Evolutionary conservation across 2,329 filamentous ascomycete genomes (phyloP).

Genomic region (Penicillium sp.): DNA sequence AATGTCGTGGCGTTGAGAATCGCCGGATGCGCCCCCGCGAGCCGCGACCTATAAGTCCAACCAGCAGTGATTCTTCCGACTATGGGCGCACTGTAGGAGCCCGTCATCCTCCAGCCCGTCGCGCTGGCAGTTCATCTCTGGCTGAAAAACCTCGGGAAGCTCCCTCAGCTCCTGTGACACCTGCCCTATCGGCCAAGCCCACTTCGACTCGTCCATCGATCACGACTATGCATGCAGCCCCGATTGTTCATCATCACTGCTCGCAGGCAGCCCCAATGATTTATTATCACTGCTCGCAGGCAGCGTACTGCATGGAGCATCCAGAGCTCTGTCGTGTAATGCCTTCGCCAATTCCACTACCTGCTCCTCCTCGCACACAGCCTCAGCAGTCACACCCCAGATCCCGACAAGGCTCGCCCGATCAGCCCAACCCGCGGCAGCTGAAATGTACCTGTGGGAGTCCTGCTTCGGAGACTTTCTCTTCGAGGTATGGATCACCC

Average conservation of each 20-base stretch:
- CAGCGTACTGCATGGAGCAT: constrained; percentile 1
- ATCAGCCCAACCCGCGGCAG: background rate
- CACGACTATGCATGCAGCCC: background rate
- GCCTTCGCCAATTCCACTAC: background rate
- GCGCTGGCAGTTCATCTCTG: background rate
- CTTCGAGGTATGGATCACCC: background rate
- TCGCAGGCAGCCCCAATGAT: background rate
- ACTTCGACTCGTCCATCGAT: background rate
- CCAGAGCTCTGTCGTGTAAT: background rate
- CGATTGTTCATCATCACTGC: background rate
- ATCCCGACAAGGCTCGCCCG: background rate
- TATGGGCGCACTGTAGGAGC: background rate
- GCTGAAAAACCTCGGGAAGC: background rate
- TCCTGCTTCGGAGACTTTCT: background rate
- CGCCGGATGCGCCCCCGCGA: background rate
- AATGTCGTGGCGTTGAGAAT: background rate
- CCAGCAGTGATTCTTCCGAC: constrained; percentile 4
- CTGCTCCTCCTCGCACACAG: background rate
- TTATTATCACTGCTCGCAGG: background rate
- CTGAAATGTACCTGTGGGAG: background rate
- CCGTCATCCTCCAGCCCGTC: background rate
- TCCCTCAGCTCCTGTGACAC: background rate
- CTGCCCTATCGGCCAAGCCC: background rate
- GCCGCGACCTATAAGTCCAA: background rate
- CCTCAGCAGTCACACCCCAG: background rate